These are phyloP conservation scores for Phaffia australis DNA, from an alignment of 768 basidiomycete genomes.

Conservation along the genomic window DNA sequence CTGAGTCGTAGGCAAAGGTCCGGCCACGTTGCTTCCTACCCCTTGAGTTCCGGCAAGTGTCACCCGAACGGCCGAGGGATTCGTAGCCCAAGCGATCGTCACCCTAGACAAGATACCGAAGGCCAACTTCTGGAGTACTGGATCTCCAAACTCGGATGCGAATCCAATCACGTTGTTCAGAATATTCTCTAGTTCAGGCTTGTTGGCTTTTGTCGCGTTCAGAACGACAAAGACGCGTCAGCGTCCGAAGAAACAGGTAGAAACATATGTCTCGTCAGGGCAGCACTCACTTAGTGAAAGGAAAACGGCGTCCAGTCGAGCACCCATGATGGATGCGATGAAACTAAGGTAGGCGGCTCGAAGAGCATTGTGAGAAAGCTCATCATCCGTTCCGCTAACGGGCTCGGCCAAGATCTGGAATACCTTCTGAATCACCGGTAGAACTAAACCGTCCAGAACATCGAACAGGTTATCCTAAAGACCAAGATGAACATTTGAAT, in stretches of 20 bases:
- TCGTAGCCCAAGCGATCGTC: constrained; percentile 39
- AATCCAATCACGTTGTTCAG: constrained; percentile 62
- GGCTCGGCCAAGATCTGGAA: constrained; percentile 68
- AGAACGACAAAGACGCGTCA: constrained; percentile 30
- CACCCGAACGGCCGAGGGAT: constrained; percentile 29
- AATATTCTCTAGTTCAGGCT: constrained; percentile 52
- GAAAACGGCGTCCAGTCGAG: constrained; percentile 73
- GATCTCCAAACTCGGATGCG: constrained; percentile 65
- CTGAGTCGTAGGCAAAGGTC: constrained; percentile 34
- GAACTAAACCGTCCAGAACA: constrained; percentile 80
- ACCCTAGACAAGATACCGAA: constrained; percentile 56
- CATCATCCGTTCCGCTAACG: constrained; percentile 74
- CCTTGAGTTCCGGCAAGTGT: constrained; percentile 34
- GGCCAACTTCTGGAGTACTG: constrained; percentile 63
- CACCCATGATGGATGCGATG: constrained; percentile 65
- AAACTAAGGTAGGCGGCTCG: constrained; percentile 80
- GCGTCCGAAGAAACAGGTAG: constrained; percentile 25
- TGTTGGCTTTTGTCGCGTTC: constrained; percentile 46
- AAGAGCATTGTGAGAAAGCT: constrained; percentile 62
- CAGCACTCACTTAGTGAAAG: constrained; percentile 69
- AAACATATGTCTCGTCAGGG: constrained; percentile 7
- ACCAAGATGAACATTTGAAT: too few relatives aligned
- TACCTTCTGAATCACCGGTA: constrained; percentile 75
- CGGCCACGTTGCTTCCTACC: constrained; percentile 39
- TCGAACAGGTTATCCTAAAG: constrained; percentile 67